Evolutionary conservation across 2,329 filamentous ascomycete genomes (phyloP).

Genomic region (Mariannaea sp.): DNA sequence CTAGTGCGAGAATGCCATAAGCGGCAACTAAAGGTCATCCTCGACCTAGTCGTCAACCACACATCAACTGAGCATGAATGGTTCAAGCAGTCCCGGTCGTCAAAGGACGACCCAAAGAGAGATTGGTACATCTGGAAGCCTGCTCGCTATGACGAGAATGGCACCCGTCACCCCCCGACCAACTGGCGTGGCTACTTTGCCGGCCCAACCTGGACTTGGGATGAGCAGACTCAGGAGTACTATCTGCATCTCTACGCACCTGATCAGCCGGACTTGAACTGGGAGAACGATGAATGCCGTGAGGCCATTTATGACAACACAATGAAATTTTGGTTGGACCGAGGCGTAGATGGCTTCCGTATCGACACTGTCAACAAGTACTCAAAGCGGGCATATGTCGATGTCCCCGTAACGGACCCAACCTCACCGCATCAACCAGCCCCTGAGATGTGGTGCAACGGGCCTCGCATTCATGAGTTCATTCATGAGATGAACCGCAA

Average conservation of each 20-base stretch:
- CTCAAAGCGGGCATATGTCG: constrained; percentile 62
- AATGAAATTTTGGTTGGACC: constrained; percentile 75
- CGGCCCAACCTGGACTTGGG: constrained; percentile 57
- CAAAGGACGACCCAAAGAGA: constrained; percentile 56
- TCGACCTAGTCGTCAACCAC: constrained; percentile 77
- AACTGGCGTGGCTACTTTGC: constrained; percentile 58
- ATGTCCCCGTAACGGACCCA: constrained; percentile 53
- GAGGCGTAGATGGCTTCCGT: constrained; percentile 67
- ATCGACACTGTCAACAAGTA: constrained; percentile 73
- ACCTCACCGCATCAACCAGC: constrained; percentile 48
- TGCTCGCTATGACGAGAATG: constrained; percentile 56
- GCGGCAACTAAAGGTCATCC: constrained; percentile 67
- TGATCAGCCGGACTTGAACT: constrained; percentile 78
- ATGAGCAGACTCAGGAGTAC: constrained; percentile 56
- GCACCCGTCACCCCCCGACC: constrained; percentile 62
- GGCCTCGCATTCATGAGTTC: constrained; percentile 66
- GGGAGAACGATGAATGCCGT: constrained; percentile 70
- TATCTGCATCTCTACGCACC: constrained; percentile 67
- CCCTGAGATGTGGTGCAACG: constrained; percentile 60
- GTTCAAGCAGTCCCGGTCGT: constrained; percentile 60
- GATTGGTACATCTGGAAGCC: constrained; percentile 72
- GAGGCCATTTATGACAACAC: constrained; percentile 68
- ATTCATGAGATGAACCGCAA: constrained; percentile 61
- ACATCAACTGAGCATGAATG: constrained; percentile 61
- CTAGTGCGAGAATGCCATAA: constrained; percentile 64